phyloP scores from a whole-genome alignment of 176 grass and related monocot species.

The Puccinellia tenuiflora region DNA sequence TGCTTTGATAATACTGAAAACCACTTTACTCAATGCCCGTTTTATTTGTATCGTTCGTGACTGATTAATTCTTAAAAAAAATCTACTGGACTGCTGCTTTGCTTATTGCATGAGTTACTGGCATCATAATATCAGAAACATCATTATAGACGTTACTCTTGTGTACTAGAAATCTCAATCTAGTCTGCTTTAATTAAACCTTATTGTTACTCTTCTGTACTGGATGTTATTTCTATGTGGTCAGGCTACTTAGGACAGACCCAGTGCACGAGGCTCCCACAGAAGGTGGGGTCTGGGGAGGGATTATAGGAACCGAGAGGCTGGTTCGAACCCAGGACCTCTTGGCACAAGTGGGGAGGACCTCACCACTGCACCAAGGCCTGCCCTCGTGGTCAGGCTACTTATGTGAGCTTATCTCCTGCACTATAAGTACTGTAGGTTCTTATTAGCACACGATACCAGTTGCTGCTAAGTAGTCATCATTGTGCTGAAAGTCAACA shows the following conservation, averaged over 20 bases:
- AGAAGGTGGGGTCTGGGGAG: too few relatives aligned
- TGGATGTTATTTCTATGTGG: not conserved
- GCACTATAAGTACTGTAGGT: not conserved
- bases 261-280: too few relatives aligned
- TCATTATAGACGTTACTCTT: not conserved
- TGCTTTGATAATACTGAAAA: slow-evolving; percentile 30
- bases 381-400: not conserved
- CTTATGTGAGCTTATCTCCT: not conserved
- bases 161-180: not conserved
- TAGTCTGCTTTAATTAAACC: not conserved
- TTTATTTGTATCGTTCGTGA: slow-evolving; percentile 16
- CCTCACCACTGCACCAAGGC: too few relatives aligned
- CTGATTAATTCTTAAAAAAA: not conserved
- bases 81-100: not conserved
- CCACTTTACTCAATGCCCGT: not conserved
- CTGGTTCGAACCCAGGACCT: too few relatives aligned
- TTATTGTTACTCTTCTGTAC: not conserved
- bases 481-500: not conserved
- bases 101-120: not conserved
- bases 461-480: not conserved
- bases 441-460: not conserved
- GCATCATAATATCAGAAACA: not conserved
- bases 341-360: too few relatives aligned
- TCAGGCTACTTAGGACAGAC: not conserved
- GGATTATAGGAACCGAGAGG: too few relatives aligned